Evolutionary conservation across 2,329 filamentous ascomycete species (phyloP).

Genomic region (Claviceps arundinis): DNA sequence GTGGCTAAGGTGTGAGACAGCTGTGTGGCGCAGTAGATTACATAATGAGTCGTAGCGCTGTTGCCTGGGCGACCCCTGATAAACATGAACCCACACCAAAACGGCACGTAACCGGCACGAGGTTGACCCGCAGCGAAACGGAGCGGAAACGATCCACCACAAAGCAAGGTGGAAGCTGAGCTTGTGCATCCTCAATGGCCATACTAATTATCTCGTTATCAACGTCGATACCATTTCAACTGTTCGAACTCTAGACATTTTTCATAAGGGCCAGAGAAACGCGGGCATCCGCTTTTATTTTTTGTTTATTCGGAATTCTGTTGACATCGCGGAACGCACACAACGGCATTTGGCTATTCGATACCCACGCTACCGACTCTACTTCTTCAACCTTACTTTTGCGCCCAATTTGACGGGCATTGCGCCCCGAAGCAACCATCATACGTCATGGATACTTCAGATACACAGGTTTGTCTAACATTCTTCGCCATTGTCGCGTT

Average conservation of each 20-base stretch:
- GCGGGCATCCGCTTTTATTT: not conserved
- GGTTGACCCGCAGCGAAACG: no score
- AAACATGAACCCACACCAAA: slow-evolving; percentile 5
- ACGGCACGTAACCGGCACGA: not conserved
- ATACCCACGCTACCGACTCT: slow-evolving; percentile 14
- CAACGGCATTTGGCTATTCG: slow-evolving; percentile 23
- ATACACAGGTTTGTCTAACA: slow-evolving; percentile 16
- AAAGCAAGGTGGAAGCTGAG: not conserved
- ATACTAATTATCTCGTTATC: not conserved
- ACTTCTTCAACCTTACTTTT: not conserved
- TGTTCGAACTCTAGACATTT: not conserved
- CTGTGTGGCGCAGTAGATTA: not conserved
- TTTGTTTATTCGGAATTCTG: slow-evolving; percentile 12
- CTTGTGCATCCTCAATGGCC: not conserved
- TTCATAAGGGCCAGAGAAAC: no score
- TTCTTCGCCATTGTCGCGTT: not conserved
- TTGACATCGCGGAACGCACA: slow-evolving; percentile 15
- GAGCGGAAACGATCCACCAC: not conserved
- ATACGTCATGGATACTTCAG: slow-evolving; percentile 19
- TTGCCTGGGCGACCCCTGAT: slow-evolving; percentile 7
- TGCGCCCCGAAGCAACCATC: slow-evolving; percentile 10
- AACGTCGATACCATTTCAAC: not conserved
- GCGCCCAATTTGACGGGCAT: not conserved
- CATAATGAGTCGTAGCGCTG: not conserved
- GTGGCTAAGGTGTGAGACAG: not conserved